A percentile compares a stretch with the other conserved stretches of the same genome.
These are phyloP conservation scores for Xylariaceae sp. DNA, from an alignment of 2,329 filamentous ascomycete genomes.

Conservation along the genomic window DNA sequence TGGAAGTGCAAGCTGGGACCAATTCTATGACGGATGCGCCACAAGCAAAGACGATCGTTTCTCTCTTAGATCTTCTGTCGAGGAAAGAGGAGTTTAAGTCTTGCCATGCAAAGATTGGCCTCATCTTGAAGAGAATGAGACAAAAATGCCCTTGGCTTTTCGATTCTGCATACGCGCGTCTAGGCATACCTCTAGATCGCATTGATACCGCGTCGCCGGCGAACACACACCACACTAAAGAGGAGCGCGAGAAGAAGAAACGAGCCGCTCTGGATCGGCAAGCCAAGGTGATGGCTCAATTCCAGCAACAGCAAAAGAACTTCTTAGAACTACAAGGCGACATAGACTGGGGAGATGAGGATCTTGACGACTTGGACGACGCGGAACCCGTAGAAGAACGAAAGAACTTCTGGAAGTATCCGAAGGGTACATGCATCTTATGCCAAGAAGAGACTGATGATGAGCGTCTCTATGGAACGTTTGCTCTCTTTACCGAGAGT, in stretches of 20 bases:
- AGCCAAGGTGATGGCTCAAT: slow-evolving; percentile 93
- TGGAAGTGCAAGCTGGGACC: slow-evolving; percentile 58
- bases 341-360: slow-evolving; percentile 85
- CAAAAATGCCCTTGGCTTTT: slow-evolving; percentile 74
- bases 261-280: slow-evolving; percentile 84
- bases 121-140: slow-evolving; percentile 79
- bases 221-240: slow-evolving; percentile 56
- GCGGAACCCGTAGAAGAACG: slow-evolving; percentile 55
- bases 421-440: slow-evolving; percentile 85
- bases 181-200: slow-evolving; percentile 67
- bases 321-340: slow-evolving; percentile 86
- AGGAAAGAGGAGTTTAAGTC: slow-evolving; percentile 70
- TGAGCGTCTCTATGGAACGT: slow-evolving; percentile 82
- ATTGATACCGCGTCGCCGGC: slow-evolving; percentile 81
- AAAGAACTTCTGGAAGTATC: slow-evolving; percentile 82
- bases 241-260: slow-evolving; percentile 79
- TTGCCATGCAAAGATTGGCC: slow-evolving; percentile 76
- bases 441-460: slow-evolving; percentile 97
- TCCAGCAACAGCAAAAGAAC: slow-evolving; percentile 93
- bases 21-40: slow-evolving; percentile 55
- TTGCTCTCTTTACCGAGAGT: slow-evolving; percentile 83
- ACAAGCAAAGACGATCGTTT: slow-evolving; percentile 56
- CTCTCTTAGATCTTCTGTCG: slow-evolving; percentile 57
- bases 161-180: slow-evolving; percentile 57
- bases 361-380: slow-evolving; percentile 64